phyloP scores from a whole-genome alignment of 2,329 filamentous ascomycete genomes.

The Colletotrichum somersetense region DNA sequence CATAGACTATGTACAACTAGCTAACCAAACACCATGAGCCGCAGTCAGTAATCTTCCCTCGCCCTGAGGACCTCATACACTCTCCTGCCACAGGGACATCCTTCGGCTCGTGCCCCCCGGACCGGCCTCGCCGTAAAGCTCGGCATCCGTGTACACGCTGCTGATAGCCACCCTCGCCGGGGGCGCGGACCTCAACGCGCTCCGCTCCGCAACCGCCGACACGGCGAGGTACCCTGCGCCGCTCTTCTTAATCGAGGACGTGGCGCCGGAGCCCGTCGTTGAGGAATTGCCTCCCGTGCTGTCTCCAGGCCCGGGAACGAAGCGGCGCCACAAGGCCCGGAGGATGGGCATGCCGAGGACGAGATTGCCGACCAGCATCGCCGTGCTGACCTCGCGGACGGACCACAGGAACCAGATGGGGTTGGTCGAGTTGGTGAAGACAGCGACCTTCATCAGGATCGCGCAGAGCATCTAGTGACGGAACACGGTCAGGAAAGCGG shows the following conservation, averaged over 20 bases:
- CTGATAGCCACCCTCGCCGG: conserved; percentile 3
- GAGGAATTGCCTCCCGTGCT: not conserved
- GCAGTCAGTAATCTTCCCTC: no score
- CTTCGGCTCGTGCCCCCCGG: not conserved
- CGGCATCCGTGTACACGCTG: conserved; percentile 21
- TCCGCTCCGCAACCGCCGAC: not conserved
- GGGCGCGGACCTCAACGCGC: conserved; percentile 7
- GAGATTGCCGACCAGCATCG: conserved; percentile 40
- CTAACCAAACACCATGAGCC: not conserved
- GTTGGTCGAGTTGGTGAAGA: conserved; percentile 22
- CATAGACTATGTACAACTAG: not conserved
- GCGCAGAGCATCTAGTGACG: conserved; percentile 28
- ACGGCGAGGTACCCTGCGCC: not conserved
- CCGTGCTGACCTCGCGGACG: conserved; percentile 36
- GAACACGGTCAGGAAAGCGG: not conserved
- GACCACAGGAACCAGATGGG: conserved; percentile 39
- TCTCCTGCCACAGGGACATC: conserved; percentile 17
- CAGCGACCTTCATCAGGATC: conserved; percentile 27
- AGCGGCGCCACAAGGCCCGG: conserved; percentile 16
- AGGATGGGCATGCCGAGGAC: conserved; percentile 33
- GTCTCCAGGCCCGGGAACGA: conserved; percentile 14
- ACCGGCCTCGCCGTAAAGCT: conserved; percentile 15
- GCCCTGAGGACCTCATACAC: conserved; percentile 1
- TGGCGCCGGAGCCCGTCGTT: not conserved
- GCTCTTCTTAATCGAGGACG: not conserved